These are phyloP conservation scores for Metschnikowia rubicola DNA, from an alignment of 805 yeast species.

Conservation along the genomic window DNA sequence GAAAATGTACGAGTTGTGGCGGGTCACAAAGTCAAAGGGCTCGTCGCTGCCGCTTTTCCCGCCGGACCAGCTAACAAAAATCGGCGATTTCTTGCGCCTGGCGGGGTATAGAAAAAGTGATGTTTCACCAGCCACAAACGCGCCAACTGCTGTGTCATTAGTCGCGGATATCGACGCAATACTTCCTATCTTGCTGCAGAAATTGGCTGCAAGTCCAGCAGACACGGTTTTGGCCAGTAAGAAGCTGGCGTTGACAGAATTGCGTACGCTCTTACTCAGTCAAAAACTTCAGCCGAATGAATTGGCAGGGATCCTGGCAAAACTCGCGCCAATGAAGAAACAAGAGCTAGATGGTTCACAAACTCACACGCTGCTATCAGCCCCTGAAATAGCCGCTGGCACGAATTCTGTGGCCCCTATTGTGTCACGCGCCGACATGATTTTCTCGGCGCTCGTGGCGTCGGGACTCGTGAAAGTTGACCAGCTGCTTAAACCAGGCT, in stretches of 20 bases:
- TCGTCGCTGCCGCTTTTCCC: constrained; percentile 73
- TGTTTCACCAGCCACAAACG: not conserved
- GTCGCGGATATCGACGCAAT: constrained; percentile 37
- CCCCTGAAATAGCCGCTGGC: not conserved
- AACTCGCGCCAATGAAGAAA: constrained; percentile 32
- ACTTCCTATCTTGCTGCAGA: constrained; percentile 41
- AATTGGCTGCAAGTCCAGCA: constrained; percentile 29
- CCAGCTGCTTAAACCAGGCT: constrained; percentile 39
- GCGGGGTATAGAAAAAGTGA: constrained; percentile 23
- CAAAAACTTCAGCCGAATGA: constrained; percentile 34
- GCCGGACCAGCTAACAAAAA: constrained; percentile 59
- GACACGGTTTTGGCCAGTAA: constrained; percentile 43
- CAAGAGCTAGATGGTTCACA: constrained; percentile 11
- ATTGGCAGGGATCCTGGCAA: constrained; percentile 36
- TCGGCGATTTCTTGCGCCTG: constrained; percentile 63
- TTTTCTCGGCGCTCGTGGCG: constrained; percentile 33
- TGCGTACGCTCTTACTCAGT: constrained; percentile 37
- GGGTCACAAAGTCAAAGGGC: constrained; percentile 53
- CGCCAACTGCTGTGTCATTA: constrained; percentile 11
- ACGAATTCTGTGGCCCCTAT: constrained; percentile 15
- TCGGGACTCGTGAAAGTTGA: constrained; percentile 40
- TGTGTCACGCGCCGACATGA: constrained; percentile 22
- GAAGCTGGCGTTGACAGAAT: constrained; percentile 42
- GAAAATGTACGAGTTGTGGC: constrained; percentile 86
- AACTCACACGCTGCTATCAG: not conserved